Base-by-base conservation (phyloP, 345 rosid genomes). In the Pistacia atlantica region DNA sequence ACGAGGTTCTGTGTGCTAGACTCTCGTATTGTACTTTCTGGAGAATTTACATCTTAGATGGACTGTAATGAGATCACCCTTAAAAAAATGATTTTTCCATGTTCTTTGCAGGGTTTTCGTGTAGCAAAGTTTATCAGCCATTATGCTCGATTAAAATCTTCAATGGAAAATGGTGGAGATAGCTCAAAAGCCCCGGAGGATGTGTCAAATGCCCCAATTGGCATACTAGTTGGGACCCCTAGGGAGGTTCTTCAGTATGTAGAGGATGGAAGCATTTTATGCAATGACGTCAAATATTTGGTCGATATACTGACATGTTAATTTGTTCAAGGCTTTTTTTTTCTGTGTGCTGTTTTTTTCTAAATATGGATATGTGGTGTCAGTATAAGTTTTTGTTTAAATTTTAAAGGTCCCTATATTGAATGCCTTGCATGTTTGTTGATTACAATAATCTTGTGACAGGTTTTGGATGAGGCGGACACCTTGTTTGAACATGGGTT, bases 101-200 rank as follows among this genome's bases (percentile, higher is more conserved):
- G 45, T 54, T 35, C 31, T 57, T 58, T 80, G 52, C 80, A 88
- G 95, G 87, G 82, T 71, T 89, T 89, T 69, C 84, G 78, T 20
- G 84, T 87, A 72, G 86, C 88, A 20, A 86, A 89, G 73, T 89
- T 87, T 58, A 84, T 91, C 37, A 80, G 88, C 63, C 88, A 87
- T 78, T 87, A 86, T 54, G 86, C 90, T 0, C 85, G 84, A 70
- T 80, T 89, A 73, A 85, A 86, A 72, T 84, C 86, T 61, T 77
- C 84, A n/a, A 79, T 78, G 85, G 78, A 80, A 33, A 87, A 85
- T 77, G 89, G 85, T 52, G 84, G 84, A 16, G 82, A 80, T 58
- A 80, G 86, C 69, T 76, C 87, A 75, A 87, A 83, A 80, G 80
- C 85, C 8, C 86, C 79, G 25, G 86, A 84, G 61, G 85, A 89